A percentile compares a stretch with the other conserved stretches of the same genome.
phyloP scores from a whole-genome alignment of 441 rosid genomes.

The Adansonia grandidieri region DNA sequence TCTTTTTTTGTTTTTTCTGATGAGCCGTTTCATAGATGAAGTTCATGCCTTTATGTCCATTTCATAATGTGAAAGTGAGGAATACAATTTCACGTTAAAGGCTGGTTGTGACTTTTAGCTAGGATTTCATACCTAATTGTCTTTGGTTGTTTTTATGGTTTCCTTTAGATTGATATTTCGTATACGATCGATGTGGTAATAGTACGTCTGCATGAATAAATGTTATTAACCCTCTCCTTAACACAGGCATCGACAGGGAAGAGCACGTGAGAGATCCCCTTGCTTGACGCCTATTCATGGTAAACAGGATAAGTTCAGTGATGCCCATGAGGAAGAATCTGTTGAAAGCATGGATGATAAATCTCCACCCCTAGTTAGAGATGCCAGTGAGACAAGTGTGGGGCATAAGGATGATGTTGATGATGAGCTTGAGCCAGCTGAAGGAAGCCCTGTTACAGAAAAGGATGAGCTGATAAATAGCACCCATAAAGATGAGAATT shows the following conservation, averaged over 20 bases:
- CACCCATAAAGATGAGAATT: constrained; percentile 38
- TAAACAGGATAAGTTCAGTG: constrained; percentile 44
- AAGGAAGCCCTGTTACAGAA: constrained; percentile 57
- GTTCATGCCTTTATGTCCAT: background rate
- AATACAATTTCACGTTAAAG: background rate
- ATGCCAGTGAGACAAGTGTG: constrained; percentile 55
- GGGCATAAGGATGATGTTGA: constrained; percentile 56
- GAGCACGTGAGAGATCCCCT: constrained; percentile 51
- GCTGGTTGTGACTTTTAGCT: background rate
- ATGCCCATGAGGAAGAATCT: constrained; percentile 57
- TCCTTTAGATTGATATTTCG: background rate
- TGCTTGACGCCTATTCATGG: constrained; percentile 47
- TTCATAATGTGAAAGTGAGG: background rate
- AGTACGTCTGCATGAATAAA: background rate
- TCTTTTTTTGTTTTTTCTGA: background rate
- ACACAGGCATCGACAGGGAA: constrained; percentile 43
- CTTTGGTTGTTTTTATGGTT: background rate
- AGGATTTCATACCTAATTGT: background rate
- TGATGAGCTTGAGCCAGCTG: constrained; percentile 39
- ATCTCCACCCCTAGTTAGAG: constrained; percentile 50
- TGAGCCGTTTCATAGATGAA: constrained; percentile 9
- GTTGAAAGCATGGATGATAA: constrained; percentile 63
- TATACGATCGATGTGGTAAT: background rate
- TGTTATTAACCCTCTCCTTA: background rate
- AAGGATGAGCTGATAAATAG: constrained; percentile 46